Conservation (phyloP, 2,329 filamentous ascomycete genomes). For the Amauroascus niger region DNA sequence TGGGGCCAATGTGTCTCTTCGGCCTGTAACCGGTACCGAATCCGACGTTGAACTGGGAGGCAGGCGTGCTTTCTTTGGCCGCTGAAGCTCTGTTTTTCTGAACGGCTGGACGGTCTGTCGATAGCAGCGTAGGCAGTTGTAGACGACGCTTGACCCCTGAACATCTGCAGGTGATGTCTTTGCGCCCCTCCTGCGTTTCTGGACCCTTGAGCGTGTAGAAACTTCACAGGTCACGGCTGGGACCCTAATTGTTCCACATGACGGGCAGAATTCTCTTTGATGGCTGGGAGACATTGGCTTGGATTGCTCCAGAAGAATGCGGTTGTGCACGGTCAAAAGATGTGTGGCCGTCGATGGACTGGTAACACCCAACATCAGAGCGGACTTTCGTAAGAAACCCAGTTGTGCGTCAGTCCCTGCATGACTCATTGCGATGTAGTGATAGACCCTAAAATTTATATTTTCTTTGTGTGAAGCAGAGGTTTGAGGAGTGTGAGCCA, state of each 20-base stretch:
- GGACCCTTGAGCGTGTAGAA: constrained; percentile 20
- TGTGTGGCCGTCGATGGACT: constrained; percentile 36
- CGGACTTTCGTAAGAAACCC: constrained; percentile 32
- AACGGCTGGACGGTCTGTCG: constrained; percentile 26
- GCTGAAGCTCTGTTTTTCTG: constrained; percentile 17
- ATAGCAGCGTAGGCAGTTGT: constrained; percentile 32
- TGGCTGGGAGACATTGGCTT: constrained; percentile 28
- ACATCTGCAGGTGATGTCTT: constrained; percentile 3
- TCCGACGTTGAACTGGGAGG: constrained; percentile 3
- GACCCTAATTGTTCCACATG: constrained; percentile 33
- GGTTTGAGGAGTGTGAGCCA: too few relatives aligned
- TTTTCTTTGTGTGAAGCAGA: too few relatives aligned
- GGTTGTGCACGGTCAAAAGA: constrained; percentile 32
- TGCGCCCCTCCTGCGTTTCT: constrained; percentile 15
- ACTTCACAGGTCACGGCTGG: constrained; percentile 25
- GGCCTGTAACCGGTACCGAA: constrained; percentile 8
- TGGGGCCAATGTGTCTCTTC: constrained; percentile 12
- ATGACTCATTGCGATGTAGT: not conserved
- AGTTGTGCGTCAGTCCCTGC: constrained; percentile 15
- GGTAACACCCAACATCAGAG: constrained; percentile 23
- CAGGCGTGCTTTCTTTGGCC: constrained; percentile 12
- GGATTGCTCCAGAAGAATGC: constrained; percentile 27
- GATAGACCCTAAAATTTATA: too few relatives aligned
- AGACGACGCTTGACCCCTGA: constrained; percentile 20
- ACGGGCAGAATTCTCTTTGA: constrained; percentile 29